Conservation (phyloP, 2,329 filamentous ascomycete genomes). For the Oidium heveae region DNA sequence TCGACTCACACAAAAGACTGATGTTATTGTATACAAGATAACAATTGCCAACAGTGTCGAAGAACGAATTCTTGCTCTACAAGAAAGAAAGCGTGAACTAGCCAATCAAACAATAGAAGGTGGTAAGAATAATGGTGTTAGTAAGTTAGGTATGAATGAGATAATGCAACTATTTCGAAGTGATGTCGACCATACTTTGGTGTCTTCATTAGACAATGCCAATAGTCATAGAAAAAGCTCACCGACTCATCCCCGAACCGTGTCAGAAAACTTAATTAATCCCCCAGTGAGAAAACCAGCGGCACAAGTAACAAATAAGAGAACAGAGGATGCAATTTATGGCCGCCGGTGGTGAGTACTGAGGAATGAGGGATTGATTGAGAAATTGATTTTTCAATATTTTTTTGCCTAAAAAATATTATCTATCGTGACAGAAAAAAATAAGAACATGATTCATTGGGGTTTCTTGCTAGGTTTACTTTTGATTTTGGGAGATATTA, state of each 20-base stretch:
- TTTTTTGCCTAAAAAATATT: too few species aligned
- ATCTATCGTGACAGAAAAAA: too few species aligned
- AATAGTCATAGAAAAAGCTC: slow-evolving; percentile 7
- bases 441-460: too few species aligned
- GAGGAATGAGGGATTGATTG: too few species aligned
- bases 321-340: slow-evolving; percentile 12
- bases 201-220: slow-evolving; percentile 1
- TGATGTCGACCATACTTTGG: slow-evolving; percentile 11
- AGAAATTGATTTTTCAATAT: too few species aligned
- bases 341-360: slow-evolving; percentile 2
- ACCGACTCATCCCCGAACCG: slow-evolving; percentile 9
- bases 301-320: slow-evolving; percentile 1
- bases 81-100: slow-evolving; percentile 77
- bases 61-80: slow-evolving; percentile 78
- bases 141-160: slow-evolving; percentile 79
- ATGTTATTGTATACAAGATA: slow-evolving; percentile 87
- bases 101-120: slow-evolving; percentile 82
- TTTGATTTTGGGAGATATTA: too few species aligned
- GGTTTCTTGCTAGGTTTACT: too few species aligned
- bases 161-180: slow-evolving; percentile 59
- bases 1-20: slow-evolving; percentile 85
- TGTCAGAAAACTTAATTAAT: slow-evolving; percentile 7
- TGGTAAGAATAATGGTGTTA: slow-evolving; percentile 36
- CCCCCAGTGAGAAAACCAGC: slow-evolving; percentile 6
- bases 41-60: slow-evolving; percentile 73